phyloP scores from a whole-genome alignment of 169 alveolate genomes.

The Plasmodium billcollinsi region DNA sequence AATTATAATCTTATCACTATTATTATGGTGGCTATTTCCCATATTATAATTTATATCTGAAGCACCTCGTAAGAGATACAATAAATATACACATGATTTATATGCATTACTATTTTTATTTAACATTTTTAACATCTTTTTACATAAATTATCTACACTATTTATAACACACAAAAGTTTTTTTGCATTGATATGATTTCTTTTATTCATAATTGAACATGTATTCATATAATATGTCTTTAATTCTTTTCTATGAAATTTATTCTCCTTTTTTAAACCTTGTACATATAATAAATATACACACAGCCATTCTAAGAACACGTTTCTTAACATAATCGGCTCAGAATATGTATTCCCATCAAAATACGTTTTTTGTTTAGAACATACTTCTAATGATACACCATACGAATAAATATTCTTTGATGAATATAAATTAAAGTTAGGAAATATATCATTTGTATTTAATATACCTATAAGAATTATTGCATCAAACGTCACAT shows the following conservation, averaged over 20 bases:
- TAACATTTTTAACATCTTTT: constrained; percentile 10
- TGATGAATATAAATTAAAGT: constrained; percentile 21
- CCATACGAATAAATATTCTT: constrained; percentile 33
- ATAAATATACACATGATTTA: constrained; percentile 10
- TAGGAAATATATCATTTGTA: constrained; percentile 60
- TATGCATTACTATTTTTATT: constrained; percentile 27
- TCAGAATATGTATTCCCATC: constrained; percentile 49
- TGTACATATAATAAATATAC: constrained; percentile 21
- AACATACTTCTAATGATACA: constrained; percentile 15
- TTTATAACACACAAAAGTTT: constrained; percentile 38
- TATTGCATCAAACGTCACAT: constrained; percentile 31
- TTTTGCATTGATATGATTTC: constrained; percentile 29
- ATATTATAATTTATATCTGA: not conserved
- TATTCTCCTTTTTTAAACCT: constrained; percentile 14
- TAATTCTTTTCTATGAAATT: constrained; percentile 2
- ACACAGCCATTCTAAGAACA: constrained; percentile 55
- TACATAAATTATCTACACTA: constrained; percentile 27
- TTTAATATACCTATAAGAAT: constrained; percentile 18
- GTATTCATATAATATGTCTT: constrained; percentile 22
- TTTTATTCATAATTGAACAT: constrained; percentile 30
- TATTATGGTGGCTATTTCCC: not conserved
- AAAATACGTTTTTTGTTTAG: constrained; percentile 35
- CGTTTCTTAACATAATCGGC: constrained; percentile 31
- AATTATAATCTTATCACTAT: not conserved
- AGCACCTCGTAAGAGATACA: constrained; percentile 11